These are phyloP conservation scores for Epichloe amarillans DNA, from an alignment of 2,329 filamentous ascomycete genomes.

Conservation along the genomic window DNA sequence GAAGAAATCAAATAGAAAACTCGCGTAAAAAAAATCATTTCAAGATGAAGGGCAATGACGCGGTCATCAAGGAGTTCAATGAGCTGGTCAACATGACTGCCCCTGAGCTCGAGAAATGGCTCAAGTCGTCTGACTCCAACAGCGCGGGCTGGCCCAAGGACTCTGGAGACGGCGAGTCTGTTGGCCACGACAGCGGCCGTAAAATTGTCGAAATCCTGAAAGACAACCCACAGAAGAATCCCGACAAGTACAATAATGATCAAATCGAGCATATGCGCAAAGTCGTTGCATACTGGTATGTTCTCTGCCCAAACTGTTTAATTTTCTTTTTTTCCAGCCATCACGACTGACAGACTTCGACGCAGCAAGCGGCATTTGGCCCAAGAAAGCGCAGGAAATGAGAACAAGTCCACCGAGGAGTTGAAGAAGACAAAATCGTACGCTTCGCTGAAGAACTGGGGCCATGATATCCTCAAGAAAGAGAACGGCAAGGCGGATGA, in stretches of 20 bases:
- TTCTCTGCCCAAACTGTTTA: neutral
- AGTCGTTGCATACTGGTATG: slow-evolving; percentile 47
- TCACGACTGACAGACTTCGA: neutral
- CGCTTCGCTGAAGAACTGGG: slow-evolving; percentile 50
- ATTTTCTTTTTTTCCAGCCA: neutral
- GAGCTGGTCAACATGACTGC: slow-evolving; percentile 53
- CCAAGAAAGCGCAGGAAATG: slow-evolving; percentile 46
- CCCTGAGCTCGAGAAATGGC: slow-evolving; percentile 46
- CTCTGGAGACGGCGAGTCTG: slow-evolving; percentile 42
- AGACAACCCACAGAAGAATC: slow-evolving; percentile 44
- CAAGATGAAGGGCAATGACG: slow-evolving; percentile 13
- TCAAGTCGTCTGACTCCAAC: slow-evolving; percentile 43
- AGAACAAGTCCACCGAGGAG: slow-evolving; percentile 33
- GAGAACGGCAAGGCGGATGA: slow-evolving; percentile 8
- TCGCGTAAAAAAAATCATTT: neutral
- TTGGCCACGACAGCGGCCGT: slow-evolving; percentile 50
- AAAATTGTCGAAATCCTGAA: slow-evolving; percentile 51
- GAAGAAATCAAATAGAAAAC: neutral
- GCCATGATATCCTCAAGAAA: slow-evolving; percentile 37
- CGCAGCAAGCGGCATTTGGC: slow-evolving; percentile 48
- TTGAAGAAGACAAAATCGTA: slow-evolving; percentile 38
- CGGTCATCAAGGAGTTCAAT: slow-evolving; percentile 45
- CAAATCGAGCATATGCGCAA: slow-evolving; percentile 46
- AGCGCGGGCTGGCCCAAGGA: slow-evolving; percentile 48
- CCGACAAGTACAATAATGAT: slow-evolving; percentile 41